These are phyloP conservation scores for Spinellus fusiger DNA, from an alignment of 192 early-diverging fungal species.

Conservation along the genomic window DNA sequence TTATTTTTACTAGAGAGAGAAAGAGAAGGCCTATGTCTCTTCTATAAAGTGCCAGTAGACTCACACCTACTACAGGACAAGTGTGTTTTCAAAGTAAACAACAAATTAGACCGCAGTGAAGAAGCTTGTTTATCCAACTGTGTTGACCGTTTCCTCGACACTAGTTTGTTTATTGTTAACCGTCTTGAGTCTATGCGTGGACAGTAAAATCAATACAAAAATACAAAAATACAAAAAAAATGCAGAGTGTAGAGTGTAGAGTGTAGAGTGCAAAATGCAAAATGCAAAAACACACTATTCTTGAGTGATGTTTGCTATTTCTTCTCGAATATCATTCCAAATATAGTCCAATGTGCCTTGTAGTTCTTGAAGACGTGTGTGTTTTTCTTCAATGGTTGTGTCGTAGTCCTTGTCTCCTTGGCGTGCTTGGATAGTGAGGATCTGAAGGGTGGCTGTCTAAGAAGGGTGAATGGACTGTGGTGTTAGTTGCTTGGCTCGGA, in stretches of 20 bases:
- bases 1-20: not conserved
- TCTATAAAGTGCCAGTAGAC: not conserved
- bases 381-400: slow-evolving; percentile 8
- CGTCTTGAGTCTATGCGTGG: too few species aligned
- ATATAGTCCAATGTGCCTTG: slow-evolving; percentile 13
- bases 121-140: slow-evolving; percentile 62
- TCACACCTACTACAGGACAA: slow-evolving; percentile 21
- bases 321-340: slow-evolving; percentile 27
- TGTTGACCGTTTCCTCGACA: slow-evolving; percentile 65
- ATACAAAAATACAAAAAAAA: too few species aligned
- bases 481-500: not conserved
- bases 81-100: slow-evolving; percentile 37
- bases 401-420: slow-evolving; percentile 25
- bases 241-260: too few species aligned
- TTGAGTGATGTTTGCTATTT: slow-evolving; percentile 15
- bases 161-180: slow-evolving; percentile 53
- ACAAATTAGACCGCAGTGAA: slow-evolving; percentile 47
- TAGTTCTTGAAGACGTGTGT: slow-evolving; percentile 3
- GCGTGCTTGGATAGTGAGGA: slow-evolving; percentile 20
- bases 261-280: too few species aligned
- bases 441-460: slow-evolving; percentile 20
- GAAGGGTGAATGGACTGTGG: not conserved
- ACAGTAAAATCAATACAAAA: too few species aligned
- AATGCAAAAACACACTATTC: too few species aligned
- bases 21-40: not conserved